phyloP scores from a whole-genome alignment of 2,329 filamentous ascomycete species.

The Penicillium sp. region DNA sequence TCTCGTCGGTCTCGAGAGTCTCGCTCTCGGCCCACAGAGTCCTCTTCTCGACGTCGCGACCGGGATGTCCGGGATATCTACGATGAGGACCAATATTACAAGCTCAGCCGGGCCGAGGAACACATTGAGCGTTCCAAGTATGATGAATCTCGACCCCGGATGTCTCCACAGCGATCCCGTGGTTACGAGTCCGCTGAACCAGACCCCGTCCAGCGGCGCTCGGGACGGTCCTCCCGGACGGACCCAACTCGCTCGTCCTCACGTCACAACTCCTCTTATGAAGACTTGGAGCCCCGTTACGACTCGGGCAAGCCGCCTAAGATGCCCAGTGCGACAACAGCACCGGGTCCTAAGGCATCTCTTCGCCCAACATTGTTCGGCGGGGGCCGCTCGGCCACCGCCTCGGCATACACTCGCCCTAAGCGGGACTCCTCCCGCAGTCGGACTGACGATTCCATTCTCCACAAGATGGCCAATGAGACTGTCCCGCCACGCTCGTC shows the following conservation, averaged over 20 bases:
- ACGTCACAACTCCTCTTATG: constrained; percentile 31
- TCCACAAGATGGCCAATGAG: constrained; percentile 29
- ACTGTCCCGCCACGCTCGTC: constrained; percentile 32
- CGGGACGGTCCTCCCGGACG: constrained; percentile 32
- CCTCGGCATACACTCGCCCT: constrained; percentile 26
- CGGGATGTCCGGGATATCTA: constrained; percentile 14
- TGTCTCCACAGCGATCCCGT: constrained; percentile 32
- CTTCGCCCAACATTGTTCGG: constrained; percentile 32
- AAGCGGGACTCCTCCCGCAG: constrained; percentile 30
- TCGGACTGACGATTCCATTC: constrained; percentile 25
- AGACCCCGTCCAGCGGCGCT: constrained; percentile 31
- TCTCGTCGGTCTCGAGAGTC: constrained; percentile 22
- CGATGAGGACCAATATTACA: constrained; percentile 29
- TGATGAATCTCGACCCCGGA: constrained; percentile 26
- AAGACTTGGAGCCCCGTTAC: constrained; percentile 28
- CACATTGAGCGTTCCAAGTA: constrained; percentile 41
- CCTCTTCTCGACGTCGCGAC: constrained; percentile 22
- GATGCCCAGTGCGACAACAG: constrained; percentile 38
- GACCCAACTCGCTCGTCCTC: constrained; percentile 29
- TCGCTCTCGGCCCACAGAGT: constrained; percentile 22
- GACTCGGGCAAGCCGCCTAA: constrained; percentile 31
- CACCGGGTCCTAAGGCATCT: constrained; percentile 31
- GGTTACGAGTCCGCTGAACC: constrained; percentile 33
- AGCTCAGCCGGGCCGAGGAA: constrained; percentile 36
- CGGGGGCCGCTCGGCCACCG: constrained; percentile 32